Evolutionary conservation across 2,329 filamentous ascomycete species (phyloP).

Genomic region (Pseudogymnoascus sp.): DNA sequence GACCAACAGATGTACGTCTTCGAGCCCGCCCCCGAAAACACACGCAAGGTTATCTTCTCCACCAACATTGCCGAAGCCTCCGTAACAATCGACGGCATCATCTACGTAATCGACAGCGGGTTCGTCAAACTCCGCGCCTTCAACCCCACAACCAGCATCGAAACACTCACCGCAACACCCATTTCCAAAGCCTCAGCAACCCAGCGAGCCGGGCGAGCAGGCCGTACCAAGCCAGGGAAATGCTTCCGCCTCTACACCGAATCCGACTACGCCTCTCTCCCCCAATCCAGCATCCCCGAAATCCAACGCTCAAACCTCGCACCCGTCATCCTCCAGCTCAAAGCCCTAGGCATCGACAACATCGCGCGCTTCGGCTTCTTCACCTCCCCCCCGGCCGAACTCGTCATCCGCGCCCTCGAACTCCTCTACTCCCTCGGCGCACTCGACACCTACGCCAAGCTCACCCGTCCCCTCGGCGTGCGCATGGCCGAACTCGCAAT

Average conservation of each 20-base stretch:
- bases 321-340: conserved; percentile 79
- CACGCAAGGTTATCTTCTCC: conserved; percentile 82
- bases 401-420: conserved; percentile 79
- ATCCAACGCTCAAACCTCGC: conserved; percentile 89
- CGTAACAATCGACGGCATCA: conserved; percentile 85
- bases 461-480: conserved; percentile 78
- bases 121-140: conserved; percentile 87
- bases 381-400: conserved; percentile 73
- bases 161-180: conserved; percentile 71
- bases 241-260: conserved; percentile 92
- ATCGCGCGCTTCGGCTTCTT: conserved; percentile 85
- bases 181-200: conserved; percentile 89
- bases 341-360: conserved; percentile 92
- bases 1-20: conserved; percentile 96
- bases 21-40: conserved; percentile 70
- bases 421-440: conserved; percentile 80
- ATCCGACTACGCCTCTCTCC: conserved; percentile 54
- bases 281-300: conserved; percentile 72
- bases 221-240: conserved; percentile 82
- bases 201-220: conserved; percentile 82
- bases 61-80: conserved; percentile 97
- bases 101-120: conserved; percentile 83
- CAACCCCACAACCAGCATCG: conserved; percentile 76
- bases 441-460: conserved; percentile 79
- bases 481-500: conserved; percentile 90